Evolutionary conservation across 2,329 filamentous ascomycete genomes (phyloP), one percentile per base, ranked within the genome.

Genomic region (Cladosporium halotolerans): DNA sequence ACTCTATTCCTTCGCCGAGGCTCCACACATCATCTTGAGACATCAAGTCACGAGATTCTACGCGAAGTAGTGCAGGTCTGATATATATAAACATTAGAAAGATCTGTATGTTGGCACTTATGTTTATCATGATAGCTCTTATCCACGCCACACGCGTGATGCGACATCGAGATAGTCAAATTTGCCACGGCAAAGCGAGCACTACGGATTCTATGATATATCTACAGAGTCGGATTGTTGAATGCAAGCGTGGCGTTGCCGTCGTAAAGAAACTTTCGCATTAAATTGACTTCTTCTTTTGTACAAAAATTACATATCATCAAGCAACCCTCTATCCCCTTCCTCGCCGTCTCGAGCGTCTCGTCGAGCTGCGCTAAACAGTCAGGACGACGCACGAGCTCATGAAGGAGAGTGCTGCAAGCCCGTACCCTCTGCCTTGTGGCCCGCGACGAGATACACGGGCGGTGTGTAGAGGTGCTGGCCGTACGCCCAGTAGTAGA

Each of bases 401-500:
- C 23, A 28, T 28, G 23, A 28, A 28, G 23, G 23, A 33, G 33
- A 46, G 33, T 45, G 38, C 57, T 65, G 64, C 45, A 64, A 50
- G 7, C 57, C 59, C 7, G 60, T 52, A 4, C 62, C 64, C 9
- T 44, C 58, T 2, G 52, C 55, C 43, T 60, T 64, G 34, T 58
- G 54, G 9, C 64, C 64, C 31, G 46, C 51, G 14, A 66, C 62
- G 53, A 66, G 63, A 28, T 64, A 60, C 28, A 66, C 63, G 3
- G 64, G 64, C 2, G 62, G 58, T 13, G 62, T 65, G 45, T 66
- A 66, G 13, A 60, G 55, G 5, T 54, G 48, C 49, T 59, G 63
- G 4, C 66, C 65, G 51, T 64, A 61, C n/a, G 55, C 50, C 3
- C 59, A 34, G 49, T 68, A 66, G 31, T 63, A 62, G 10, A 54